These are phyloP conservation scores for Collariella sp. DNA, from an alignment of 495 filamentous ascomycete genomes.

Conservation along the genomic window DNA sequence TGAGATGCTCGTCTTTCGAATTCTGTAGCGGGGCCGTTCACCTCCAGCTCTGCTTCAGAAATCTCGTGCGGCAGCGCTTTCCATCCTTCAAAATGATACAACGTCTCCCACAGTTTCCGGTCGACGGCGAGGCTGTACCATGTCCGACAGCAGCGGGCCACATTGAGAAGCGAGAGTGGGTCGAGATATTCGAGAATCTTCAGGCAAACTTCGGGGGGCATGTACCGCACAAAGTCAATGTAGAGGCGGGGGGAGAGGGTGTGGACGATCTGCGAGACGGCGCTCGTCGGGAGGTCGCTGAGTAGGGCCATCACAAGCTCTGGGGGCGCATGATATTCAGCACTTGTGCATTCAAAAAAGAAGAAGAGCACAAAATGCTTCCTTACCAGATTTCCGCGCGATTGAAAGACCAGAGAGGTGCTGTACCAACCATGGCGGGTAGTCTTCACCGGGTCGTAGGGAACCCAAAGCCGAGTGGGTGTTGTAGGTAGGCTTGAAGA, in stretches of 20 bases:
- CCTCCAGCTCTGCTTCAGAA: conserved; percentile 53
- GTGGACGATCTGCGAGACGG: conserved; percentile 64
- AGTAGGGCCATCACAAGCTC: conserved; percentile 59
- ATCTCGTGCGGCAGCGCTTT: conserved; percentile 60
- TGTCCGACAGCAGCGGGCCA: conserved; percentile 64
- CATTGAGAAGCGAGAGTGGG: conserved; percentile 62
- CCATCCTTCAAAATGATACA: conserved; percentile 83
- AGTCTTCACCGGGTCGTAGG: conserved; percentile 22
- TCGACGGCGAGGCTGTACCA: conserved; percentile 82
- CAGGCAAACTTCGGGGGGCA: conserved; percentile 82
- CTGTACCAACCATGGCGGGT: conserved; percentile 37
- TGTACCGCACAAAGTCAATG: conserved; percentile 77
- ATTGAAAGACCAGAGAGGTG: conserved; percentile 40
- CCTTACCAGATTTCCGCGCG: conserved; percentile 42
- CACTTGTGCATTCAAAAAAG: neutral
- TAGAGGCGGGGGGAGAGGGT: conserved; percentile 73
- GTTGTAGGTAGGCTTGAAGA: conserved; percentile 20
- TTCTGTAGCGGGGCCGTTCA: conserved; percentile 25
- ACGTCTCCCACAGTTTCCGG: conserved; percentile 71
- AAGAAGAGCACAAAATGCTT: neutral
- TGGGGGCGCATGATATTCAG: conserved; percentile 15
- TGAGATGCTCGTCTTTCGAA: conserved; percentile 16
- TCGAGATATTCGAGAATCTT: conserved; percentile 82
- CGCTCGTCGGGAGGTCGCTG: conserved; percentile 62
- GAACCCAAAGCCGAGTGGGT: conserved; percentile 14